These are phyloP conservation scores for Endogone sp. DNA, from an alignment of 192 early-diverging fungal genomes.

Conservation along the genomic window DNA sequence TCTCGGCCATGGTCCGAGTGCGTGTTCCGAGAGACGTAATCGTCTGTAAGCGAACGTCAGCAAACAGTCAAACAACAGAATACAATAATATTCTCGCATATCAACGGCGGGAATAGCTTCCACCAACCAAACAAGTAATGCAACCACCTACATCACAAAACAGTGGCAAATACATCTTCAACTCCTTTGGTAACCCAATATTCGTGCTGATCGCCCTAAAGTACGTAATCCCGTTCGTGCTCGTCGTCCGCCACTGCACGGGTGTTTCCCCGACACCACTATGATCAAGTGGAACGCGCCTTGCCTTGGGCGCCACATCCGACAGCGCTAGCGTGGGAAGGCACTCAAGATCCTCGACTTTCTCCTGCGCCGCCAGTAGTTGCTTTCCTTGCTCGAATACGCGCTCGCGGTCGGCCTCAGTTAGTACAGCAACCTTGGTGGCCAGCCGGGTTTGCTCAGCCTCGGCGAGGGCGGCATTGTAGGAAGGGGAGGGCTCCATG, in stretches of 20 bases:
- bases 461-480: slow-evolving; percentile 48
- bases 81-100: no score
- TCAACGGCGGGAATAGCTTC: no score
- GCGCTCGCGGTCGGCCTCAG: slow-evolving; percentile 49
- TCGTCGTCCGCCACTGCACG: slow-evolving; percentile 72
- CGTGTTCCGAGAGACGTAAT: slow-evolving; percentile 64
- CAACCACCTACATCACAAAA: slow-evolving; percentile 59
- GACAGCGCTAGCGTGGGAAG: slow-evolving; percentile 79
- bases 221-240: slow-evolving; percentile 93
- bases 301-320: slow-evolving; percentile 67
- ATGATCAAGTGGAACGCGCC: slow-evolving; percentile 54
- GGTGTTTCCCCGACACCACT: slow-evolving; percentile 42
- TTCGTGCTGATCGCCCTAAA: slow-evolving; percentile 68
- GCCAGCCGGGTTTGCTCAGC: slow-evolving; percentile 68
- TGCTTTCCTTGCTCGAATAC: slow-evolving; percentile 65
- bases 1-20: slow-evolving; percentile 64
- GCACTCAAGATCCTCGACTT: slow-evolving; percentile 70
- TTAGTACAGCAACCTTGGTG: slow-evolving; percentile 55
- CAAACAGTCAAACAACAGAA: slow-evolving; percentile 7
- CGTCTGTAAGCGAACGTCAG: slow-evolving; percentile 22
- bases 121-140: background rate
- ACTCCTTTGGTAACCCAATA: slow-evolving; percentile 53
- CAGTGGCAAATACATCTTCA: slow-evolving; percentile 71
- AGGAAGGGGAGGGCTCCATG: slow-evolving; percentile 77
- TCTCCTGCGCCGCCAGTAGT: slow-evolving; percentile 68